Conservation (phyloP, 805 yeast species). For the Spathaspora sp. region DNA sequence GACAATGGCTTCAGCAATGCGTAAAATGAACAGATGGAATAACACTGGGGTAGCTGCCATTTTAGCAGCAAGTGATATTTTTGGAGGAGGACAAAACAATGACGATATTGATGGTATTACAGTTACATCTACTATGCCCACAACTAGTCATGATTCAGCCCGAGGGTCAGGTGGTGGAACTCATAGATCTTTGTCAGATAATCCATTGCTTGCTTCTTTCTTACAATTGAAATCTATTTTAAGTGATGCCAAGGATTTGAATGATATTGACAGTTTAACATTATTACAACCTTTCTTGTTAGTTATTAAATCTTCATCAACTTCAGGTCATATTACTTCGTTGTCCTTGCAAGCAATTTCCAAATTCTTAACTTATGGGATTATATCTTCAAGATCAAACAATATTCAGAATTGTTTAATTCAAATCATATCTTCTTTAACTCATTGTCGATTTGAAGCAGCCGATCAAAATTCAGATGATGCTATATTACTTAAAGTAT, state of each 20-base stretch:
- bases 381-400: slow-evolving; percentile 53
- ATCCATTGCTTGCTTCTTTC: slow-evolving; percentile 75
- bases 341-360: slow-evolving; percentile 73
- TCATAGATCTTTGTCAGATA: slow-evolving; percentile 14
- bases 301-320: slow-evolving; percentile 76
- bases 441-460: slow-evolving; percentile 95
- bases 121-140: slow-evolving; percentile 14
- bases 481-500: slow-evolving; percentile 79
- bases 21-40: slow-evolving; percentile 64
- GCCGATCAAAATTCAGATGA: slow-evolving; percentile 91
- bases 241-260: slow-evolving; percentile 47
- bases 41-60: slow-evolving; percentile 83
- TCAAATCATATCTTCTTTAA: slow-evolving; percentile 69
- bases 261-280: slow-evolving; percentile 65
- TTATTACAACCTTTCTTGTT: slow-evolving; percentile 83
- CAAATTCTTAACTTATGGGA: slow-evolving; percentile 66
- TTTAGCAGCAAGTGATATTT: slow-evolving; percentile 59
- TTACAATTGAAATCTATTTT: slow-evolving; percentile 73
- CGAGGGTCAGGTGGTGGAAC: too few relatives aligned
- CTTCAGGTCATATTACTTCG: slow-evolving; percentile 82
- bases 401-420: slow-evolving; percentile 57
- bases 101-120: slow-evolving; percentile 27
- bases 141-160: background rate
- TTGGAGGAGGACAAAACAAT: slow-evolving; percentile 39
- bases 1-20: slow-evolving; percentile 81